Base-by-base conservation (phyloP, 2,329 filamentous ascomycete genomes). In the Aspergillus fumigatiaffinis region DNA sequence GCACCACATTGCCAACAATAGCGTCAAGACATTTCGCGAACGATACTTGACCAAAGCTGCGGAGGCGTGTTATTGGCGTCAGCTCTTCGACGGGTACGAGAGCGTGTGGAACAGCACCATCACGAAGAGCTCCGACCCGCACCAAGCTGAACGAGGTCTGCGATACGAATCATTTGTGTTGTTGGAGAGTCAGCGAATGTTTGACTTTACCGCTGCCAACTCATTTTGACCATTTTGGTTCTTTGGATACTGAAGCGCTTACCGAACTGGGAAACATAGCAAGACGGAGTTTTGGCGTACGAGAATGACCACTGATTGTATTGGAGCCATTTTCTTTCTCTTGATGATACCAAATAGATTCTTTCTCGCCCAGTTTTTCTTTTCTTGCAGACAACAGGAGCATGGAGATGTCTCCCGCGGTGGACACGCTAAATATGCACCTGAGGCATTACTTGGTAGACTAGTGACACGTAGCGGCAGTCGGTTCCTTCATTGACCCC, bases 61-160 rank as follows among this genome's bases (percentile, higher is more conserved):
- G 1, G 77, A 82, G 60, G 75, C 77, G 2, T 83, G 80, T 62
- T 82, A 82, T 63, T 82, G 80, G 80, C 72, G 80, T 8, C 70
- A 70, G 20, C 60, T 80, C 26, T 74, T 79, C 53, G 64, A 69
- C 12, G 68, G 63, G 2, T 73, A 47, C 44, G 12, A 23, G 5
- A 47, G 44, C 3, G 44, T 47, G 12, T 47, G 44, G 44, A 47
- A 47, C 44, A 26, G 44, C 21, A 47, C 44, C 21, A 23, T 46
- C n/a, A 21, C 42, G 20, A 20, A 46, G 9, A 20, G 42, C 4
- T 46, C 42, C n/a, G 2, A 46, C n/a, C n/a, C 1, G 8, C 3
- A 25, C 6, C 3, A 12, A 10, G 14, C 12, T 14, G 44, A 47
- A 23, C 44, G 23, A 47, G 44, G 20, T 7, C 5, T 47, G 6